Evolutionary conservation across 257 asterid species (phyloP), one percentile per base, ranked within the genome.

Genomic region (Henckelia pumila): DNA sequence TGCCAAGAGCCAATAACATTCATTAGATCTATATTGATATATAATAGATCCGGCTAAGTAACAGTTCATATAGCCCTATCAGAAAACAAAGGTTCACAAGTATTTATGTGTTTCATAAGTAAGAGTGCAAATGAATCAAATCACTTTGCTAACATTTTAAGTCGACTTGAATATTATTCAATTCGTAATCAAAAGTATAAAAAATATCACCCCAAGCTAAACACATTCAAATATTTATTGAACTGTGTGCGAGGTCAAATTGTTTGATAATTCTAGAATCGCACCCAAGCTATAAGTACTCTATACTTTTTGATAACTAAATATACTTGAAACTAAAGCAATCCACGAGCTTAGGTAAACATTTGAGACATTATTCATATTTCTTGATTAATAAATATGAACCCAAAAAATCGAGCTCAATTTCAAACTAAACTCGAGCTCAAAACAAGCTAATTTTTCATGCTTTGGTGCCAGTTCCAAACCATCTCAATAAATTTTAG

Each of bases 1-100:
- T 76, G 72, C 59, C 53, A 53, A 73, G 64, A 35, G 74, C 37
- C 60, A 74, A 50, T 13, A 16, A 17, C 49, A 58, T 6, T 23
- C 29, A 11, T 21, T 26, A 56, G 53, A 53, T 56, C 26, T 37
- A 14, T 13, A 44, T 44, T 44, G 52, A 44, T 44, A 44, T 14
- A 14, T 44, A 16, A 44, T 1, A 44, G 52, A 44, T 40, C 52
- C 3, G 6, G 19, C n/a, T 2, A 11, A 13, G n/a, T 40, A 40
- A 40, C 16, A 13, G 4, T 37, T n/a, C 13, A 11, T 6, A 35
- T 14, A 44, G 3, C 1, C 2, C 19, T 44, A 14, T 17, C 52
- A 44, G 19, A 44, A 44, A 44, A 3, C 10, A 44, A 44, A 44
- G 7, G 19, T 14, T 44, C 52, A 44, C 52, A 14, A 14, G 19